Conservation (phyloP, 228 moss, liverwort and hornwort genomes). For the Sphagnum magellanicum region DNA sequence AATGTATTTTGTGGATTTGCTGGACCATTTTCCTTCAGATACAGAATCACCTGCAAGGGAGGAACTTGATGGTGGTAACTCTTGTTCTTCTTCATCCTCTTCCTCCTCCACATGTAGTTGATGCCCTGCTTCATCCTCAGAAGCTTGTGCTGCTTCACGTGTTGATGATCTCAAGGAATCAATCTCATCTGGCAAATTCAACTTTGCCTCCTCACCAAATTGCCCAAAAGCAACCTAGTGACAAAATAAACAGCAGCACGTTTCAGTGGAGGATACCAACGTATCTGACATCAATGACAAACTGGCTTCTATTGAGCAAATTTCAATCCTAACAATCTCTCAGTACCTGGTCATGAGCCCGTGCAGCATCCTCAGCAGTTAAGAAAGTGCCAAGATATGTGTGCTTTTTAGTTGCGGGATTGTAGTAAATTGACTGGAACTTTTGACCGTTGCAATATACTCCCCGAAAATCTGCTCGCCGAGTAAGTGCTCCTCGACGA, state of each 20-base stretch:
- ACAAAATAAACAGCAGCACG: not conserved
- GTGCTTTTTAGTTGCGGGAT: constrained; percentile 71
- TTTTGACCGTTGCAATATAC: constrained; percentile 85
- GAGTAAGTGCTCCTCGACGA: constrained; percentile 38
- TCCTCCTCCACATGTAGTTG: constrained; percentile 2
- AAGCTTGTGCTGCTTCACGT: not conserved
- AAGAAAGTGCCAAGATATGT: constrained; percentile 72
- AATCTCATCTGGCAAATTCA: constrained; percentile 53
- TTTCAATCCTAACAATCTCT: too few species aligned
- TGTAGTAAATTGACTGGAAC: constrained; percentile 82
- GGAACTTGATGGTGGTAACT: constrained; percentile 17
- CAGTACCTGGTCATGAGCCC: constrained; percentile 62
- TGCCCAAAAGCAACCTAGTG: constrained; percentile 55
- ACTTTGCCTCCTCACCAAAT: constrained; percentile 55
- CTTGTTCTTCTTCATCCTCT: constrained; percentile 9
- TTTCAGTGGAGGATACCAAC: too few species aligned
- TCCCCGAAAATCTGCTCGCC: constrained; percentile 67
- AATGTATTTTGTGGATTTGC: constrained; percentile 8
- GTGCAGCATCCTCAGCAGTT: constrained; percentile 81
- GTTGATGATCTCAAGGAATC: constrained; percentile 18
- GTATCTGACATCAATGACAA: too few species aligned
- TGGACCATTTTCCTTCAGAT: not conserved
- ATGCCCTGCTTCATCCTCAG: too few species aligned
- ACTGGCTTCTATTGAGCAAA: too few species aligned
- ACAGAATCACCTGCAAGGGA: constrained; percentile 7